These are phyloP conservation scores for Alternaria brassicae DNA, from an alignment of 2,329 filamentous ascomycete genomes.

Conservation along the genomic window DNA sequence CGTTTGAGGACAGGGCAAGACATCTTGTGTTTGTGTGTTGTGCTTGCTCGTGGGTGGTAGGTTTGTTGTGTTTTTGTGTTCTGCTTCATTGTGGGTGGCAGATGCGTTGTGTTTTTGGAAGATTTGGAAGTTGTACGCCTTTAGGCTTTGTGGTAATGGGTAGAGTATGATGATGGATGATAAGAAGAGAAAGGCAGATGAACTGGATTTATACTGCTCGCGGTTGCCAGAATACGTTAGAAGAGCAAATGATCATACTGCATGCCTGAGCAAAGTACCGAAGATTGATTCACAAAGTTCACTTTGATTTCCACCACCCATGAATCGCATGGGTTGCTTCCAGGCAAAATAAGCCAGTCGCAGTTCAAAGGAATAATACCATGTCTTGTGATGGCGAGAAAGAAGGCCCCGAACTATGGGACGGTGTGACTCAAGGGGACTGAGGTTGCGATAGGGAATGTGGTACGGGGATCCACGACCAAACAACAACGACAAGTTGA, in stretches of 20 bases:
- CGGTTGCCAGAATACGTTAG: not conserved
- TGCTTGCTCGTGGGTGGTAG: not conserved
- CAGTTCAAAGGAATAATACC: not conserved
- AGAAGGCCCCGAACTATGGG: not conserved
- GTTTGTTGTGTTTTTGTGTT: not conserved
- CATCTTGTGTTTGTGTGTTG: not conserved
- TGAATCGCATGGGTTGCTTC: not conserved
- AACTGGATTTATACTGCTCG: not conserved
- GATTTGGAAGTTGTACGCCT: not conserved
- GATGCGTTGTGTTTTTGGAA: not conserved
- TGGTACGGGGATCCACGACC: not conserved
- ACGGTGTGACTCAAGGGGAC: not conserved
- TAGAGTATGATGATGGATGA: not conserved
- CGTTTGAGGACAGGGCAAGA: not conserved
- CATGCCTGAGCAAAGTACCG: not conserved
- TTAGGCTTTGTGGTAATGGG: not conserved
- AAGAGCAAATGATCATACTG: not conserved
- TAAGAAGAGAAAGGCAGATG: not conserved
- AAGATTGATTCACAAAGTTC: not conserved
- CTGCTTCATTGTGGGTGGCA: not conserved
- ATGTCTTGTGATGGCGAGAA: not conserved
- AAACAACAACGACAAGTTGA: not conserved
- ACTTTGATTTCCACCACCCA: not conserved
- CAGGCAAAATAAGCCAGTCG: not conserved
- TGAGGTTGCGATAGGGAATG: not conserved